Evolutionary conservation across 306 rosid genomes (phyloP).

Genomic region (Cucumis melo): DNA sequence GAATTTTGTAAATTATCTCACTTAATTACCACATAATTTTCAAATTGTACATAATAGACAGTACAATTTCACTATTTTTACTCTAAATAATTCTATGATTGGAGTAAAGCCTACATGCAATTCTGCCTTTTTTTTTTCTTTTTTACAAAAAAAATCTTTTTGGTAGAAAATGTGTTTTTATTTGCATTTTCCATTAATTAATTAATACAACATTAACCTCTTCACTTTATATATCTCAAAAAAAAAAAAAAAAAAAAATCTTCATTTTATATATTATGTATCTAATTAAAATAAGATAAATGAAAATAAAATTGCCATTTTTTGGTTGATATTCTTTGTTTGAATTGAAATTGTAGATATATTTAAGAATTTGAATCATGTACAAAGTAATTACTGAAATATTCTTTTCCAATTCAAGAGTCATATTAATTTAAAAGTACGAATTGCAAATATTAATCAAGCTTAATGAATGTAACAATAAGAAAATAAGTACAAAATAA

Average conservation of each 20-base stretch:
- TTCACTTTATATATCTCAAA: no score
- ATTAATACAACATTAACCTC: background rate
- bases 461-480: background rate
- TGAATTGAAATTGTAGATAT: background rate
- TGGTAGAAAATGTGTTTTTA: background rate
- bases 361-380: background rate
- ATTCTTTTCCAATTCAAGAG: background rate
- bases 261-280: no score
- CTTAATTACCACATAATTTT: background rate
- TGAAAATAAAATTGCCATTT: background rate
- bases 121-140: background rate
- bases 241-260: no score
- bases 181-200: background rate
- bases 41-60: background rate
- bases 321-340: background rate
- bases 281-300: background rate
- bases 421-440: background rate
- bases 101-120: background rate
- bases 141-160: background rate
- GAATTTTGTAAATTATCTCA: background rate
- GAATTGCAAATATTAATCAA: background rate
- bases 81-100: background rate
- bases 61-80: background rate
- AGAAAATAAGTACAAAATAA: background rate
- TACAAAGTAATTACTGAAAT: background rate